Conservation (phyloP, 345 rosid genomes). For the Microthlaspi erraticum region DNA sequence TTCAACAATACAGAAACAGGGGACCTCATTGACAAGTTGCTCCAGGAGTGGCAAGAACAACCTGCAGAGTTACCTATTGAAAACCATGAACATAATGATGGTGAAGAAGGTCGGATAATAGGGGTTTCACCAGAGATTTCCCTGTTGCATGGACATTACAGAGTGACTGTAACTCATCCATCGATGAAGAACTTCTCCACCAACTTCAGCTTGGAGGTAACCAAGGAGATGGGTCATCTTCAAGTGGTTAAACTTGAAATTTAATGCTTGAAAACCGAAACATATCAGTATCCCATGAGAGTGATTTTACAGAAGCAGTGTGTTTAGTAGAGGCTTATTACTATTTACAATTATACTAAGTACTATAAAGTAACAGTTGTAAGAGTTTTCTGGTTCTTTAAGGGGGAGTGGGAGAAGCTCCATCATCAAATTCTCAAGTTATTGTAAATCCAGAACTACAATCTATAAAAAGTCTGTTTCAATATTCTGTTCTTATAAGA, state of each 20-base stretch:
- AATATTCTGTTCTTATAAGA: neutral
- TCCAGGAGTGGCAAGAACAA: slow-evolving; percentile 53
- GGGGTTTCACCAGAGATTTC: slow-evolving; percentile 39
- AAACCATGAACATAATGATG: slow-evolving; percentile 11
- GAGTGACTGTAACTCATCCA: slow-evolving; percentile 46
- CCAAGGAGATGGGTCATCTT: slow-evolving; percentile 34
- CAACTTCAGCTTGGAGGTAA: slow-evolving; percentile 44
- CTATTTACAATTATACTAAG: neutral
- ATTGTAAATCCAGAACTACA: neutral
- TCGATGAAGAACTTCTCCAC: slow-evolving; percentile 27
- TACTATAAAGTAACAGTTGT: neutral
- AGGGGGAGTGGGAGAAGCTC: neutral
- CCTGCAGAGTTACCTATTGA: neutral
- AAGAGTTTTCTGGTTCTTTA: neutral
- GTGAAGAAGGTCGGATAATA: slow-evolving; percentile 36
- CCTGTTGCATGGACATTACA: slow-evolving; percentile 62
- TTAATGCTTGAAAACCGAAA: slow-evolving; percentile 7
- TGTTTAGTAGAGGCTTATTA: neutral
- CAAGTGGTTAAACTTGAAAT: slow-evolving; percentile 23
- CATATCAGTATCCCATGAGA: neutral
- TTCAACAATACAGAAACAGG: slow-evolving; percentile 61
- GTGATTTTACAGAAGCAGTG: neutral
- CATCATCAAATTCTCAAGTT: neutral
- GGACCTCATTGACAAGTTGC: slow-evolving; percentile 65
- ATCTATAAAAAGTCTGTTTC: neutral